These are phyloP conservation scores for Puya raimondii DNA, from an alignment of 176 grass and related monocot species.

Conservation along the genomic window DNA sequence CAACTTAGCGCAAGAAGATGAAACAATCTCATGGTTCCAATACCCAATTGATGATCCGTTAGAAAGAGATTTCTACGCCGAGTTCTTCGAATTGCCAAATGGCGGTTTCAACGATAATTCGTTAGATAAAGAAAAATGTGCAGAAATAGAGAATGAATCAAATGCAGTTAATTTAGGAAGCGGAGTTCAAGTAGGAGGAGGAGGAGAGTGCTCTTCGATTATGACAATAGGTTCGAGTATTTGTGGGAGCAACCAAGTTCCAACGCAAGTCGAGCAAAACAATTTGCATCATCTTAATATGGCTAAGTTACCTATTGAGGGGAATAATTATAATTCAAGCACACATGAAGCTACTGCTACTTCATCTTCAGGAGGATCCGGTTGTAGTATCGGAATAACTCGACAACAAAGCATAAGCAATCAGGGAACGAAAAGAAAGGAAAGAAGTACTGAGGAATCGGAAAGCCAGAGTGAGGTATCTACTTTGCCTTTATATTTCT, in stretches of 20 bases:
- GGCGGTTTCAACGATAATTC: neutral
- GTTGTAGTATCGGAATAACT: constrained; percentile 37
- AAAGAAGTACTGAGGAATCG: constrained; percentile 60
- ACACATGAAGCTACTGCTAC: constrained; percentile 24
- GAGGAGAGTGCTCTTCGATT: constrained; percentile 32
- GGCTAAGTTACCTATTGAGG: neutral
- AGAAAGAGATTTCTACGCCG: constrained; percentile 57
- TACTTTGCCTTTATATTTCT: neutral
- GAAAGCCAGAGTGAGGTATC: constrained; percentile 71
- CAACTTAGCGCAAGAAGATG: constrained; percentile 31
- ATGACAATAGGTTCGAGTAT: constrained; percentile 65
- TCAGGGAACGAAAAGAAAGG: constrained; percentile 60
- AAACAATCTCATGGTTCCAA: constrained; percentile 40
- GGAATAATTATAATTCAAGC: neutral
- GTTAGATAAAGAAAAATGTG: neutral
- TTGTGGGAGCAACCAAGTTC: constrained; percentile 66
- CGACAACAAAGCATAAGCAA: constrained; percentile 55
- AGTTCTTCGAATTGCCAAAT: constrained; percentile 48
- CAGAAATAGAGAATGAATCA: neutral
- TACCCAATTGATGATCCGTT: constrained; percentile 50
- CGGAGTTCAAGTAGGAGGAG: constrained; percentile 18
- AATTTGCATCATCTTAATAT: constrained; percentile 21
- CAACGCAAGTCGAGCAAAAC: constrained; percentile 19
- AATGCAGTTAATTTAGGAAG: neutral
- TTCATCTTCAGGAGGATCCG: constrained; percentile 45